phyloP scores from a whole-genome alignment of 2,329 filamentous ascomycete species.

The Botrytis sinoallii region DNA sequence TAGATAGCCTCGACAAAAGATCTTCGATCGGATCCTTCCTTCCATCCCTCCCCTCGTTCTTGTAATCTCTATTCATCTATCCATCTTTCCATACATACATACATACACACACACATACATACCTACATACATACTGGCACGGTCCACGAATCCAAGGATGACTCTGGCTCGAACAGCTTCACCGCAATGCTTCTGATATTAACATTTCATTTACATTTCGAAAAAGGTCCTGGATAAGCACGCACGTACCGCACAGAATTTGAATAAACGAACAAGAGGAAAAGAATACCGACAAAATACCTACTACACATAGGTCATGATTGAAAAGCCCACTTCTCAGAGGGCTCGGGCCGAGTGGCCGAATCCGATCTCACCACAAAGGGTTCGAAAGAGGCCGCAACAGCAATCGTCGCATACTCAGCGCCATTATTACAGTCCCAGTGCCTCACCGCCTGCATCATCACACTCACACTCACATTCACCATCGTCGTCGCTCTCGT shows the following conservation, averaged over 20 bases:
- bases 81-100: background rate
- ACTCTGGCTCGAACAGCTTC: conserved; percentile 9
- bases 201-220: conserved; percentile 11
- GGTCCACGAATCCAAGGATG: conserved; percentile 14
- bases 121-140: conserved; percentile 5
- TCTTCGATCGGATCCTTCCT: background rate
- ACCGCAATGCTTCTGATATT: conserved; percentile 19
- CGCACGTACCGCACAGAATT: conserved; percentile 9
- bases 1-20: background rate
- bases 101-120: background rate
- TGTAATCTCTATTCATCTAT: background rate
- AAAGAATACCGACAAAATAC: background rate
- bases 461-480: conserved; percentile 12
- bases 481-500: conserved; percentile 11
- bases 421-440: conserved; percentile 14
- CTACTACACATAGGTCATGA: conserved; percentile 12
- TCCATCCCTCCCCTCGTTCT: background rate
- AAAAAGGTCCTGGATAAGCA: conserved; percentile 11
- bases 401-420: conserved; percentile 12
- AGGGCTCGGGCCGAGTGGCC: conserved; percentile 19
- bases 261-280: conserved; percentile 1
- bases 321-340: conserved; percentile 12
- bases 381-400: conserved; percentile 16
- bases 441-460: conserved; percentile 13
- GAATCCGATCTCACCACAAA: conserved; percentile 13